These are phyloP conservation scores for Pythium pyrilobum DNA, from an alignment of 352 stramenopile species.

Conservation along the genomic window DNA sequence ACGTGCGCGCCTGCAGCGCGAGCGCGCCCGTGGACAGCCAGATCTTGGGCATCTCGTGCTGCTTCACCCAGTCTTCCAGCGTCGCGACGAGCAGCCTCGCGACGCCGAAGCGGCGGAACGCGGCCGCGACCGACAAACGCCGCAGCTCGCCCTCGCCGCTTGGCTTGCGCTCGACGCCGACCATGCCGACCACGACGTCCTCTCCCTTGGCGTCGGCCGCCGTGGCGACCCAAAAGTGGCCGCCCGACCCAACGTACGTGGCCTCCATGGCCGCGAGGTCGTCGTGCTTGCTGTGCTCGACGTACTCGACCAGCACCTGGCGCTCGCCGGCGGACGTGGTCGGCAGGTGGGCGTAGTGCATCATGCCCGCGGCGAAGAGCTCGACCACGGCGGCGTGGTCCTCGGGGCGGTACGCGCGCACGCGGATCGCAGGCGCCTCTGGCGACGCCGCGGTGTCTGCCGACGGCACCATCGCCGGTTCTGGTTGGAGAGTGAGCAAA, in stretches of 20 bases:
- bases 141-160: constrained; percentile 28
- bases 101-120: constrained; percentile 29
- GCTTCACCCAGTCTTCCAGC: constrained; percentile 34
- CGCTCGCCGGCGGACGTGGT: neutral
- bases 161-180: constrained; percentile 23
- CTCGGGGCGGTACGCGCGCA: too few species aligned
- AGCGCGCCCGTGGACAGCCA: constrained; percentile 25
- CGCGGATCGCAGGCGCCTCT: too few species aligned
- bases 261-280: constrained; percentile 33
- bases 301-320: constrained; percentile 6
- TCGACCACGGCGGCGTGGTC: constrained; percentile 11
- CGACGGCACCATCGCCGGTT: too few species aligned
- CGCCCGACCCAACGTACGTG: constrained; percentile 31
- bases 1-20: constrained; percentile 16
- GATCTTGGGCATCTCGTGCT: constrained; percentile 20
- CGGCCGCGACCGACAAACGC: constrained; percentile 40
- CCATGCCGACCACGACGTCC: constrained; percentile 22
- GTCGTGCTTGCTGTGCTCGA: constrained; percentile 18
- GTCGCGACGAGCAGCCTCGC: constrained; percentile 26
- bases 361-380: constrained; percentile 18
- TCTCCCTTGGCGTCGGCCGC: constrained; percentile 2
- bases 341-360: constrained; percentile 5
- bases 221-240: constrained; percentile 47
- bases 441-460: too few species aligned
- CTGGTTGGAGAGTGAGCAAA: too few species aligned